Evolutionary conservation across 805 yeast genomes (phyloP).

Genomic region (Wickerhamomyces kurtzmanii): DNA sequence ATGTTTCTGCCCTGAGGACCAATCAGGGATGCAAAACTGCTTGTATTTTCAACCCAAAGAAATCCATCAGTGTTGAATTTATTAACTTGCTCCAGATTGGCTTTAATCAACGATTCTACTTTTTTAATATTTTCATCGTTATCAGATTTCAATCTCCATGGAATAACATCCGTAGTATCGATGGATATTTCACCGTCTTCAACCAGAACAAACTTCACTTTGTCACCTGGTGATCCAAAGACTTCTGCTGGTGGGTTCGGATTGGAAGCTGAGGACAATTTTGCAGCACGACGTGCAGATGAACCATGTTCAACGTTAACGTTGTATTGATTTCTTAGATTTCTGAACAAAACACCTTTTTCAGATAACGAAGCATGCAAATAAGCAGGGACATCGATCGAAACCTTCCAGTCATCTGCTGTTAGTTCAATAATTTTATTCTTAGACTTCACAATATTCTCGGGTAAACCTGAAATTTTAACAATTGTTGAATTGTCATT

Average conservation of each 20-base stretch:
- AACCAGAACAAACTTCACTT: conserved; percentile 36
- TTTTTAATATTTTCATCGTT: conserved; percentile 35
- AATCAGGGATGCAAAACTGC: conserved; percentile 49
- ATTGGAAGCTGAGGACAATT: conserved; percentile 30
- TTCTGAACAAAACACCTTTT: conserved; percentile 53
- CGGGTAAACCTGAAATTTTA: conserved; percentile 56
- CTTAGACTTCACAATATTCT: conserved; percentile 52
- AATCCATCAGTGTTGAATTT: conserved; percentile 44
- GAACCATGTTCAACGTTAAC: conserved; percentile 56
- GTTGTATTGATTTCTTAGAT: conserved; percentile 37
- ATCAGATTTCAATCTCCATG: conserved; percentile 61
- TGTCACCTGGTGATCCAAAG: conserved; percentile 29
- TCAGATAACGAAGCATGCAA: conserved; percentile 55
- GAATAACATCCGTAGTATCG: conserved; percentile 28
- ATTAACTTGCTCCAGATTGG: conserved; percentile 36
- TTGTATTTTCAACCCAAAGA: conserved; percentile 46
- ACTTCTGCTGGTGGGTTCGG: conserved; percentile 39
- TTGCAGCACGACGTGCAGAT: conserved; percentile 36
- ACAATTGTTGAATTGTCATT: conserved; percentile 38
- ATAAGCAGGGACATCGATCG: conserved; percentile 45
- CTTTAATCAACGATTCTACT: conserved; percentile 42
- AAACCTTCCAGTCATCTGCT: conserved; percentile 43
- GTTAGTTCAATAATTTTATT: conserved; percentile 51
- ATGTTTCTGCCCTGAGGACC: conserved; percentile 72
- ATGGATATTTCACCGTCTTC: conserved; percentile 18